Evolutionary conservation across 1,284 basidiomycete species (phyloP), one percentile per base, ranked within the genome.

Genomic region (Wolfiporia cocos): DNA sequence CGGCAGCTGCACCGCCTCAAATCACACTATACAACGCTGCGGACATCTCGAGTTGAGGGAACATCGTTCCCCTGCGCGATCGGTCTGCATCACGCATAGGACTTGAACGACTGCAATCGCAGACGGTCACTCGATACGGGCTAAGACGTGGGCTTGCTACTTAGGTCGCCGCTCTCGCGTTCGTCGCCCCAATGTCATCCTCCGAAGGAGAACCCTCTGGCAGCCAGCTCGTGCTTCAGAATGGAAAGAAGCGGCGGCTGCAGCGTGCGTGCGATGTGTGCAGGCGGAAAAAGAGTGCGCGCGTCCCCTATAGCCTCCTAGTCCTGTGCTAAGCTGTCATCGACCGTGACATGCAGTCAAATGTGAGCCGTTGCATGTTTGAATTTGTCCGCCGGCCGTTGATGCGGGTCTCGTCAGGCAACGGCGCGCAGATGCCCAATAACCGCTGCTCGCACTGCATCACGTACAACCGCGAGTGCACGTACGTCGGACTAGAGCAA

Each of bases 371-470:
- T n/a, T 3, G 19, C 24, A 7, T 7, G 9, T 4, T 7, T 35
- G 11, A 21, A 22, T 15, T 24, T 9, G 20, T 26, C 18, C 18
- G 17, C 43, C 5, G 6, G 24, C 26, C 15, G 7, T 23, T 19
- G 17, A 17, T 24, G 9, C 31, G n/a, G n/a, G n/a, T 37, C 37
- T 14, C 17, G 14, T 12, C 18, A 61, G 59, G 59, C 48, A 58
- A 62, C 53, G 58, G 58, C 24, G 56, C 53, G 6, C 52, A 56
- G 41, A 83, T 78, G 76, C 74, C 74, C 9, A 73, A 71, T 19
- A 81, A 79, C 48, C 66, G 70, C 45, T 93, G 90, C 58, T 84
- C 87, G 0, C 90, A 88, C 57, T 92, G 90, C 58, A 66, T 76
- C 14, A 74, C 86, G 11, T 85, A 81, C 53, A 78, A 70, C 46